Conservation (phyloP, 1,284 basidiomycete genomes). For the Agroathelia rolfsii region DNA sequence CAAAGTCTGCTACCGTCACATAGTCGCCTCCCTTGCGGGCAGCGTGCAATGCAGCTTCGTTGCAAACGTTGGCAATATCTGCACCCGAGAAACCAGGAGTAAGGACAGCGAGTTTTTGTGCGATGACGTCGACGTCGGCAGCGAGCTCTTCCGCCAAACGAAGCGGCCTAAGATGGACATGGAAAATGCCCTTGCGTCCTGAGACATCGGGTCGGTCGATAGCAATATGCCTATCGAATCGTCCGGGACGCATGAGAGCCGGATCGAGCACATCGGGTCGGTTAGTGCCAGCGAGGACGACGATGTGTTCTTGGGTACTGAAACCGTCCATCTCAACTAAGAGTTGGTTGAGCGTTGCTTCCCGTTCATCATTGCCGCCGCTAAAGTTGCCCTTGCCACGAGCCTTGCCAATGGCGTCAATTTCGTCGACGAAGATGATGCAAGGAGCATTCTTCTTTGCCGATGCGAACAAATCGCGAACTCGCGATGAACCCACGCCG, state of each 20-base stretch:
- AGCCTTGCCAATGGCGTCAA: constrained; percentile 96
- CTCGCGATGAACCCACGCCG: constrained; percentile 95
- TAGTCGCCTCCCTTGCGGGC: constrained; percentile 77
- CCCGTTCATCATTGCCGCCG: constrained; percentile 96
- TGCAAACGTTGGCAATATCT: constrained; percentile 98
- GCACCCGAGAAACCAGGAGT: constrained; percentile 98
- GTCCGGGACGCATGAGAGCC: constrained; percentile 92
- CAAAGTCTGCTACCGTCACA: constrained; percentile 85
- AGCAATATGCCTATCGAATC: constrained; percentile 95
- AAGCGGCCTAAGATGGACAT: constrained; percentile 86
- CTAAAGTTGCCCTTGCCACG: constrained; percentile 83
- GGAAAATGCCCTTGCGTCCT: constrained; percentile 90
- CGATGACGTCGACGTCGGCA: constrained; percentile 49
- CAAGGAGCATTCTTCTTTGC: constrained; percentile 97
- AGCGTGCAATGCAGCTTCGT: constrained; percentile 94
- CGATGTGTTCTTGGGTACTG: constrained; percentile 90
- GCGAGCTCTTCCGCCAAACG: constrained; percentile 55
- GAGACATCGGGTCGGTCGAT: constrained; percentile 94
- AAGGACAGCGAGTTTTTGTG: constrained; percentile 89
- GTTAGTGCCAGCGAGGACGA: constrained; percentile 96
- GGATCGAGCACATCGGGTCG: constrained; percentile 92
- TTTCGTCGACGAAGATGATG: constrained; percentile 98
- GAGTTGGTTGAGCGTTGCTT: constrained; percentile 96
- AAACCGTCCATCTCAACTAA: constrained; percentile 99
- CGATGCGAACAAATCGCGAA: constrained; percentile 93